A percentile compares a stretch with the other conserved stretches of the same genome.
phyloP scores from a whole-genome alignment of 768 basidiomycete genomes.

The Tremella fuciformis region DNA sequence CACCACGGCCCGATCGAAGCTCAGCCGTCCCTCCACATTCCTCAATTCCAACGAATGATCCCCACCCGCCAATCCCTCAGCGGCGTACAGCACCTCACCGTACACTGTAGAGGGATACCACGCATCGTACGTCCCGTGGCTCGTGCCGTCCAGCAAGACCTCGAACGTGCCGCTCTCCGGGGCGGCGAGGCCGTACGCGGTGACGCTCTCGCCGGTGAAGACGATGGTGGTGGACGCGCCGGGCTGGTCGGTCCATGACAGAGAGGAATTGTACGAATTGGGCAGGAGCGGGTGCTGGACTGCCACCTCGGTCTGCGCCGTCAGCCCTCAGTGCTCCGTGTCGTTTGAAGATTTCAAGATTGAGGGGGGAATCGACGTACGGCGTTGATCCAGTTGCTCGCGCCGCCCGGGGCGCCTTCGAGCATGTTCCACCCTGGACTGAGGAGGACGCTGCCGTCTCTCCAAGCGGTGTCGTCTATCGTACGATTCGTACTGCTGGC shows the following conservation, averaged over 20 bases:
- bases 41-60: background rate
- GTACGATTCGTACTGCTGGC: conserved; percentile 22
- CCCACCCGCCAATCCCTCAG: background rate
- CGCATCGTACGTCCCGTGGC: conserved; percentile 28
- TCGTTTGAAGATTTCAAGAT: too few relatives aligned
- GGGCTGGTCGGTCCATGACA: conserved; percentile 38
- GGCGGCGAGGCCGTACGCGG: conserved; percentile 14
- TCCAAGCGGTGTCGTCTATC: conserved; percentile 44
- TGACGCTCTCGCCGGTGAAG: conserved; percentile 24
- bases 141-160: conserved; percentile 27
- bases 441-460: conserved; percentile 23
- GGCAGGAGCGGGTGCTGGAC: conserved; percentile 11
- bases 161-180: conserved; percentile 28
- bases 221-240: conserved; percentile 26
- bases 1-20: background rate
- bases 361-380: conserved; percentile 15
- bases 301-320: conserved; percentile 22
- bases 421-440: conserved; percentile 47
- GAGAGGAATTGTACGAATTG: conserved; percentile 22
- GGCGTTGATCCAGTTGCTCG: conserved; percentile 40
- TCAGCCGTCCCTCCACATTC: background rate
- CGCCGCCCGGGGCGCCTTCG: conserved; percentile 13
- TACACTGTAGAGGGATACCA: conserved; percentile 25
- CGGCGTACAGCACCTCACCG: background rate
- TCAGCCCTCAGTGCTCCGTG: too few relatives aligned